Evolutionary conservation across 2,329 filamentous ascomycete genomes (phyloP), one percentile per base, ranked within the genome.

Genomic region (Drechslera avenae): DNA sequence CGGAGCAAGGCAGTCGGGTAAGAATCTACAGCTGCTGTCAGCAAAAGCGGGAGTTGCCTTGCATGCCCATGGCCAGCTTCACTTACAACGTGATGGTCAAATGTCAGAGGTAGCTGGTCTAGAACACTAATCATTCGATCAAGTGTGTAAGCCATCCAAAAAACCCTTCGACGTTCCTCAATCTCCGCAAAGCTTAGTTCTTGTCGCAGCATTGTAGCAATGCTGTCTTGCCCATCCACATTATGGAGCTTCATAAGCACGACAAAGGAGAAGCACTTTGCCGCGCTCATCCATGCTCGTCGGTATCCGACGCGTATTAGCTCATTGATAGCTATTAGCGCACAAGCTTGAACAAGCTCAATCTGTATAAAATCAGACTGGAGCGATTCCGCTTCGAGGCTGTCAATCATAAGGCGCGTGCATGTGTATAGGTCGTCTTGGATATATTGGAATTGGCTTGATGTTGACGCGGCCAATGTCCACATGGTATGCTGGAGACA

Each of bases 231-330:
- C 31, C 23, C 16, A 12, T 40, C 39, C 5, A 40, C 16, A 12
- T 40, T 31, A 17, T 40, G 39, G 7, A 40, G 39, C 17, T 31
- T 30, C 26, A 40, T 30, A 16, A 40, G 39, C 14, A 40, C 13
- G 18, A 28, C 39, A 18, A 40, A 31, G 23, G 23, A 28, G 14
- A 40, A 31, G 16, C 39, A 40, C 9, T 31, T 40, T 4, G 26
- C 39, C 17, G 39, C 39, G 23, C 39, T 40, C 23, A 40, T 40
- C 39, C 39, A 40, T 31, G 39, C 39, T 19, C 14, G 31, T 18
- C 39, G 21, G 5, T 30, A 40, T 10, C 26, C 26, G 4, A 40
- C 16, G 5, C 26, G 39, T 26, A 31, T 40, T 10, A 40, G 17
- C 18, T 40, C 39, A n/a, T 31, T 30, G 14, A 40, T 7, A 9